Evolutionary conservation across 2,329 filamentous ascomycete species (phyloP).

Genomic region (Xylaria arbuscula): DNA sequence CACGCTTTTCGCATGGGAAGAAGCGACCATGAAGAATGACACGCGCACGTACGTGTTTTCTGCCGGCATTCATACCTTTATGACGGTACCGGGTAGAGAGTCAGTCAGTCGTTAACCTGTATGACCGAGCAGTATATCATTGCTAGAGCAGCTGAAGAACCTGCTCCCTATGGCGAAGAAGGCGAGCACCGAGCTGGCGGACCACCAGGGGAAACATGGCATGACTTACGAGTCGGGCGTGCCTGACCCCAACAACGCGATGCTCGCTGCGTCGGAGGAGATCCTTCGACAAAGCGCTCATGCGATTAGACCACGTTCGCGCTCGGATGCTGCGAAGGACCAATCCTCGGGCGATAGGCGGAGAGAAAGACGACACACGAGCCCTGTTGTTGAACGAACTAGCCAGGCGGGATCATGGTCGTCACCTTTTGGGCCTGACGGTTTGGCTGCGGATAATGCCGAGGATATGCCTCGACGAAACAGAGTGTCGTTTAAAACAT

Average conservation of each 20-base stretch:
- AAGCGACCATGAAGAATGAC: constrained; percentile 3
- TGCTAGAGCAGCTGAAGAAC: constrained; percentile 27
- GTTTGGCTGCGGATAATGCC: constrained; percentile 1
- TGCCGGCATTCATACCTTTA: not conserved
- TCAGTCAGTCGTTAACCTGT: constrained; percentile 10
- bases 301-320: constrained; percentile 1
- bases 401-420: not conserved
- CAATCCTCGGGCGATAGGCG: not conserved
- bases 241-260: constrained; percentile 6
- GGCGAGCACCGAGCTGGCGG: constrained; percentile 6
- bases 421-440: constrained; percentile 3
- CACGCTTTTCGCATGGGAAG: constrained; percentile 28
- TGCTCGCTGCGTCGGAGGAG: constrained; percentile 20
- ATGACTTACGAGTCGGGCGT: not conserved
- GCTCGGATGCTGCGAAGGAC: not conserved
- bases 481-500: constrained; percentile 7
- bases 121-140: not conserved
- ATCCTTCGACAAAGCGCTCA: constrained; percentile 14
- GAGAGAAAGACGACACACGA: constrained; percentile 7
- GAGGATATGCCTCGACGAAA: constrained; percentile 10
- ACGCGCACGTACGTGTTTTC: constrained; percentile 5
- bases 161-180: constrained; percentile 13
- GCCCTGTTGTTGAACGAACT: not conserved
- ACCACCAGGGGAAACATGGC: constrained; percentile 18
- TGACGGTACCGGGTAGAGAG: not conserved